phyloP scores from a whole-genome alignment of 2,329 filamentous ascomycete genomes.

The Alternaria sp. region DNA sequence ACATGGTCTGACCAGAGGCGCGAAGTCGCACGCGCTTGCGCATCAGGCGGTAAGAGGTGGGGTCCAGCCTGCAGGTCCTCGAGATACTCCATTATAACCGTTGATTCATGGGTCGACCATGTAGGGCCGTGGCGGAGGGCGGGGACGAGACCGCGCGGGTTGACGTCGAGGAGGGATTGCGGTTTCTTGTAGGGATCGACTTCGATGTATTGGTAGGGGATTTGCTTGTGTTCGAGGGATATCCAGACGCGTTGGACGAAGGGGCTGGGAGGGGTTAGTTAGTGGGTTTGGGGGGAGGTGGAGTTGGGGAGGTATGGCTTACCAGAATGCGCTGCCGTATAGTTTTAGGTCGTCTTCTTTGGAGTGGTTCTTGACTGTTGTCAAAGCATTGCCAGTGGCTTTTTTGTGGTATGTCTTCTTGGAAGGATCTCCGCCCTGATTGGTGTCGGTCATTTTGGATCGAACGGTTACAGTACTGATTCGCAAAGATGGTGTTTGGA shows the following conservation, averaged over 20 bases:
- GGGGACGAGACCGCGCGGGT: conserved; percentile 77
- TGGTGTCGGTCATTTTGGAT: conserved; percentile 56
- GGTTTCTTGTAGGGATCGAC: conserved; percentile 80
- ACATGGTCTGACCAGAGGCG: conserved; percentile 84
- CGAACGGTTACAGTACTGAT: conserved; percentile 6
- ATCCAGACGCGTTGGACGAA: conserved; percentile 93
- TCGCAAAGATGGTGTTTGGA: background rate
- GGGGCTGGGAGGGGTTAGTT: conserved; percentile 59
- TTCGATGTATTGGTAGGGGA: conserved; percentile 86
- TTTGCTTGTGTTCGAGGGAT: conserved; percentile 77
- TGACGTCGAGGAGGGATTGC: conserved; percentile 73
- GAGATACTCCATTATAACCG: conserved; percentile 86
- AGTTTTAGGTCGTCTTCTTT: conserved; percentile 75
- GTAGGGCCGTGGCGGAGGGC: conserved; percentile 74
- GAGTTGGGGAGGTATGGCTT: conserved; percentile 29
- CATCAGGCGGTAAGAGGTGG: conserved; percentile 69
- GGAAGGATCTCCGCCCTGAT: conserved; percentile 55
- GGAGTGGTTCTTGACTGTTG: conserved; percentile 73
- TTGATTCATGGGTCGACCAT: conserved; percentile 83
- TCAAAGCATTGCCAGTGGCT: conserved; percentile 72
- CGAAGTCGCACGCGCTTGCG: conserved; percentile 74
- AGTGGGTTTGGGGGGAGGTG: background rate
- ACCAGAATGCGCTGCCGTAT: conserved; percentile 86
- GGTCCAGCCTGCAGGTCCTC: conserved; percentile 72
- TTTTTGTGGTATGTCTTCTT: conserved; percentile 74